Evolutionary conservation across 768 basidiomycete species (phyloP).

Genomic region (Hemileccinum impolitum): DNA sequence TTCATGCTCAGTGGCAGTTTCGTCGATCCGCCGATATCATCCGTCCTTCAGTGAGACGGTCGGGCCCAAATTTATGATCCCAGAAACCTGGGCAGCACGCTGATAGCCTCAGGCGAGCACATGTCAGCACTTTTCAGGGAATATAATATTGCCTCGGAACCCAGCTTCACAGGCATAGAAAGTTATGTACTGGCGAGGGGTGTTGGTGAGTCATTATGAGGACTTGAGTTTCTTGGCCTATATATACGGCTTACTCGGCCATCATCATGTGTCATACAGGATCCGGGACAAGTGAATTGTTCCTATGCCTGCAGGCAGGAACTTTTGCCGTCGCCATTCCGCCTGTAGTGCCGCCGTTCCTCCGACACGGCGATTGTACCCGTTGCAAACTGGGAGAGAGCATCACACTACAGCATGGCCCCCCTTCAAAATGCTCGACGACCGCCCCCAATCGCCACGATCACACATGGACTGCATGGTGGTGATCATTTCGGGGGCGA

Average conservation of each 20-base stretch:
- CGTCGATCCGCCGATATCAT: background rate
- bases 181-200: background rate
- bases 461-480: background rate
- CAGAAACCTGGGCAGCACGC: background rate
- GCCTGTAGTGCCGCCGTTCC: background rate
- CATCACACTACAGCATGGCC: background rate
- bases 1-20: background rate
- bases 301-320: background rate
- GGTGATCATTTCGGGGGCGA: background rate
- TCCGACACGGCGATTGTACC: background rate
- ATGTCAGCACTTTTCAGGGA: too few relatives aligned
- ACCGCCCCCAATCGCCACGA: background rate
- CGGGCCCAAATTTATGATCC: background rate
- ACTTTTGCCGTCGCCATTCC: conserved; percentile 3
- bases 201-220: background rate
- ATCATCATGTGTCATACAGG: background rate
- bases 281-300: background rate
- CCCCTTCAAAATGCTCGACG: background rate
- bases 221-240: background rate
- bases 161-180: background rate
- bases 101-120: background rate
- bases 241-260: background rate
- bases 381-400: background rate
- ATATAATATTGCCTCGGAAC: background rate
- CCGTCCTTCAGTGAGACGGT: background rate